Conservation (phyloP, 225 moss, liverwort and hornwort species). For the Physcomitrellopsis africana region DNA sequence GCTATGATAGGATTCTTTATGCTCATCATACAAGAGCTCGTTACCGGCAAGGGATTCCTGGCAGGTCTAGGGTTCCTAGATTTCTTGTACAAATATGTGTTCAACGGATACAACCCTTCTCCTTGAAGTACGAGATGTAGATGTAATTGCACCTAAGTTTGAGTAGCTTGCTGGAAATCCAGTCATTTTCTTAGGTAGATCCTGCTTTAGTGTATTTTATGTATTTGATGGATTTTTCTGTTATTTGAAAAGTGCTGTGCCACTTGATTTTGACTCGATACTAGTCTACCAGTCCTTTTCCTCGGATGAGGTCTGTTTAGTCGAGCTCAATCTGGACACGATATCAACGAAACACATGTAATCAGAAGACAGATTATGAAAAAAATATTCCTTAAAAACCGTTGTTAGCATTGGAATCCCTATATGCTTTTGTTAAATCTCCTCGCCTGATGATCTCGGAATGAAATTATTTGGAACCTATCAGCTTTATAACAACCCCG, state of each 20-base stretch:
- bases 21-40: slow-evolving; percentile 78
- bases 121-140: slow-evolving; percentile 44
- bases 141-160: slow-evolving; percentile 43
- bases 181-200: slow-evolving; percentile 29
- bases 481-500: too few species aligned
- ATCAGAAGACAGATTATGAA: too few species aligned
- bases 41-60: slow-evolving; percentile 90
- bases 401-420: too few species aligned
- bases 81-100: slow-evolving; percentile 70
- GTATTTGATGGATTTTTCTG: slow-evolving; percentile 28
- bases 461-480: too few species aligned
- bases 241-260: slow-evolving; percentile 19
- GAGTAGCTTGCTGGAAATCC: slow-evolving; percentile 35
- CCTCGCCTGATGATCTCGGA: too few species aligned
- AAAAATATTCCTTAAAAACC: too few species aligned
- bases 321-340: too few species aligned
- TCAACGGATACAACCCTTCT: slow-evolving; percentile 42
- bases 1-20: slow-evolving; percentile 79
- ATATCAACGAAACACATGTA: too few species aligned
- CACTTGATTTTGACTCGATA: slow-evolving; percentile 1
- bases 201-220: slow-evolving; percentile 37
- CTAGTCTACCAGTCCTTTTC: too few species aligned
- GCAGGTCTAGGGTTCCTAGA: slow-evolving; percentile 94
- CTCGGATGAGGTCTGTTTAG: too few species aligned
- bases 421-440: too few species aligned